A percentile compares a stretch with the other conserved stretches of the same genome.
Evolutionary conservation across 495 filamentous ascomycete genomes (phyloP).

Genomic region (Penicillium cinerascens): DNA sequence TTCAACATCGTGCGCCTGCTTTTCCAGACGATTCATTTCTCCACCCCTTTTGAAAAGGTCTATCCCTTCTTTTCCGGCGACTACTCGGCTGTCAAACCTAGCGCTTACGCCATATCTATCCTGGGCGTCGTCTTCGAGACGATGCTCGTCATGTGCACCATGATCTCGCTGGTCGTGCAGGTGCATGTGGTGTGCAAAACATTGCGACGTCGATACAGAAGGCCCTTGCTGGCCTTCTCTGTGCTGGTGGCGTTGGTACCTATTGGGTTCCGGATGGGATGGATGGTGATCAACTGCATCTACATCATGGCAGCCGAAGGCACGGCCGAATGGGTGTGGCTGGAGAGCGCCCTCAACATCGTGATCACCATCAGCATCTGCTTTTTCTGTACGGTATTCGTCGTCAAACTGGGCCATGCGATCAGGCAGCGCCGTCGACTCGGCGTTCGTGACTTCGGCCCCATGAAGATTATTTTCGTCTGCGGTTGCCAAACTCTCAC

Average conservation of each 20-base stretch:
- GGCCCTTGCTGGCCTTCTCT: slow-evolving; percentile 47
- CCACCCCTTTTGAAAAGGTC: slow-evolving; percentile 52
- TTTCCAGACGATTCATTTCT: slow-evolving; percentile 56
- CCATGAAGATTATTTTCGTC: slow-evolving; percentile 68
- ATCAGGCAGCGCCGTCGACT: slow-evolving; percentile 54
- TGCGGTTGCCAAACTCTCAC: slow-evolving; percentile 77
- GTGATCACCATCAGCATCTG: slow-evolving; percentile 62
- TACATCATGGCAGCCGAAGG: slow-evolving; percentile 38
- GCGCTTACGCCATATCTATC: slow-evolving; percentile 50
- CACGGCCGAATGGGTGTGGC: slow-evolving; percentile 29
- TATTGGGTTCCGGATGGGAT: slow-evolving; percentile 57
- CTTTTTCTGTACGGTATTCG: slow-evolving; percentile 74
- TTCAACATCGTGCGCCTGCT: slow-evolving; percentile 60
- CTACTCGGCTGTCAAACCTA: slow-evolving; percentile 44
- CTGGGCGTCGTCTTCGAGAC: slow-evolving; percentile 51
- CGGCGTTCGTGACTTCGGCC: slow-evolving; percentile 57
- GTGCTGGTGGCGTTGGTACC: slow-evolving; percentile 50
- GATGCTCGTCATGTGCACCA: slow-evolving; percentile 57
- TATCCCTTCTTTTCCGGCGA: slow-evolving; percentile 60
- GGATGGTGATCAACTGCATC: slow-evolving; percentile 54
- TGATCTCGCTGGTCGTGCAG: slow-evolving; percentile 70
- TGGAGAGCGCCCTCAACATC: slow-evolving; percentile 52
- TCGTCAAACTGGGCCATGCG: slow-evolving; percentile 62
- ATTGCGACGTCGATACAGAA: slow-evolving; percentile 40
- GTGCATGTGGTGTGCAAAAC: slow-evolving; percentile 58